Percentiles rank a stretch among this genome's conserved stretches.
Conservation (phyloP, 192 early-diverging fungal species). For the Gaertneriomyces semiglobifer region DNA sequence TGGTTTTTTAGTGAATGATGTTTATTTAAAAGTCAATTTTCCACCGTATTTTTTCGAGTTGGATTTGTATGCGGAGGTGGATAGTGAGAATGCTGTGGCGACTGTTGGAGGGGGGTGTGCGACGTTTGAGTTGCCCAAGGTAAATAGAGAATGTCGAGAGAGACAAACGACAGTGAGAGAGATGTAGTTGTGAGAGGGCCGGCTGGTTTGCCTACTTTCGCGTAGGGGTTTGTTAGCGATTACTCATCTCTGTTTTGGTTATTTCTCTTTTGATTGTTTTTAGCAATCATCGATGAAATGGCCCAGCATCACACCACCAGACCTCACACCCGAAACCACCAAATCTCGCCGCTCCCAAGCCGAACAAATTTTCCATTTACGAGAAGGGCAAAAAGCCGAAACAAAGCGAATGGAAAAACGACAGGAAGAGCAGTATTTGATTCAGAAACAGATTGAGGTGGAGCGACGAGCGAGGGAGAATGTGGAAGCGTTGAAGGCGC, state of each 20-base stretch:
- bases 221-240: background rate
- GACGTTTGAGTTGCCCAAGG: conserved; percentile 44
- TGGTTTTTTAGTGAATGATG: conserved; percentile 38
- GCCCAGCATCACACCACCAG: background rate
- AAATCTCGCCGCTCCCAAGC: conserved; percentile 13
- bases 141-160: background rate
- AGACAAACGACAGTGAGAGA: too few species aligned
- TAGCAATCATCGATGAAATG: background rate
- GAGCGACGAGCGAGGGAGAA: conserved; percentile 40
- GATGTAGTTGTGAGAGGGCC: too few species aligned
- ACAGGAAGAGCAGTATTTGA: conserved; percentile 36
- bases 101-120: conserved; percentile 39
- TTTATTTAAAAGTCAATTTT: conserved; percentile 53
- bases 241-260: background rate
- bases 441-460: conserved; percentile 50
- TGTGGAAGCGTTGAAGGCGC: conserved; percentile 34
- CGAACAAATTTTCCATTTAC: background rate
- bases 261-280: background rate
- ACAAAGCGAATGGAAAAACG: conserved; percentile 30
- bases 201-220: background rate
- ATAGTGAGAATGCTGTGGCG: conserved; percentile 35
- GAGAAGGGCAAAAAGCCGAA: conserved; percentile 19
- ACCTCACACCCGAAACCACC: background rate
- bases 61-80: conserved; percentile 37
- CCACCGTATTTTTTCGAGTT: conserved; percentile 54